Conservation (phyloP, 2,329 filamentous ascomycete species). For the Allantophomopsis cytisporea region DNA sequence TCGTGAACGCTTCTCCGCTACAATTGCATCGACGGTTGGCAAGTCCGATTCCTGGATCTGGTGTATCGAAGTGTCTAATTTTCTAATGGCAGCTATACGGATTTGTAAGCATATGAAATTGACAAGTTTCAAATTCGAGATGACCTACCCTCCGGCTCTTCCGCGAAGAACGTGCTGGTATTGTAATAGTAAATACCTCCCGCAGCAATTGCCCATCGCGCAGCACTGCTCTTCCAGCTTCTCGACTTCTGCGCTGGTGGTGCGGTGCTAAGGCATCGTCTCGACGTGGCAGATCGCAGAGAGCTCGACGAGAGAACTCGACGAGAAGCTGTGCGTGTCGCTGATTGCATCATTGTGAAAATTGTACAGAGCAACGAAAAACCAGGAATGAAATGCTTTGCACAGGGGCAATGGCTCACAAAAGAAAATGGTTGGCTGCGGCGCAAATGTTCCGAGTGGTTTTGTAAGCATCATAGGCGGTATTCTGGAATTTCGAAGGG, state of each 20-base stretch:
- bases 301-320: constrained; percentile 7
- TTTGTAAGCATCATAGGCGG: constrained; percentile 12
- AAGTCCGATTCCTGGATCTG: constrained; percentile 32
- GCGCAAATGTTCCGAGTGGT: constrained; percentile 7
- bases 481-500: neutral
- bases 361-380: no score
- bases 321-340: constrained; percentile 12
- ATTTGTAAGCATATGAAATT: constrained; percentile 8
- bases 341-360: constrained; percentile 13
- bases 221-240: constrained; percentile 66
- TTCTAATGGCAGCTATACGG: constrained; percentile 15
- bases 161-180: constrained; percentile 76
- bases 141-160: constrained; percentile 60
- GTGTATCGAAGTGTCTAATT: constrained; percentile 20
- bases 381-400: no score
- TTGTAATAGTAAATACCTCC: constrained; percentile 88
- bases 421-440: constrained; percentile 9
- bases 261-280: constrained; percentile 39
- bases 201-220: constrained; percentile 63
- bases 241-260: constrained; percentile 52
- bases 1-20: constrained; percentile 42
- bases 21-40: constrained; percentile 52
- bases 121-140: neutral
- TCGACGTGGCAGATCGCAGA: constrained; percentile 10
- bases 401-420: constrained; percentile 3